These are phyloP conservation scores for Teunomyces tritomae DNA, from an alignment of 805 yeast species.

Conservation along the genomic window DNA sequence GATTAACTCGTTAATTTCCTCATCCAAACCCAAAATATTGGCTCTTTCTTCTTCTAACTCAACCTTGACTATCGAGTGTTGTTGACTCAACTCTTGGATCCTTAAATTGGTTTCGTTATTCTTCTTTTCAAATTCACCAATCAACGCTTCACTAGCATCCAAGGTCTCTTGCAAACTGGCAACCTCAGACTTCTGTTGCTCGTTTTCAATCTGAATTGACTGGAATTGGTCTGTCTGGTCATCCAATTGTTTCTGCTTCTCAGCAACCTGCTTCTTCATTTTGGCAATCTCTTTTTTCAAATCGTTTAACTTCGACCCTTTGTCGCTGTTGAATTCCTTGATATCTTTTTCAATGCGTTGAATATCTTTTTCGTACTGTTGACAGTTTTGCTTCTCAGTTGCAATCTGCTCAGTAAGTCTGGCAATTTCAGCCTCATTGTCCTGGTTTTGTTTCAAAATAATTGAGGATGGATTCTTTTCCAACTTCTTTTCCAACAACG, in stretches of 20 bases:
- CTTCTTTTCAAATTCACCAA: slow-evolving; percentile 23
- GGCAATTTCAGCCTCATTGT: slow-evolving; percentile 45
- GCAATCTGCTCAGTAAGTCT: slow-evolving; percentile 37
- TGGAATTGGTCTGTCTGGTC: slow-evolving; percentile 55
- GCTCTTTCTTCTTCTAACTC: slow-evolving; percentile 55
- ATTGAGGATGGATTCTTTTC: slow-evolving; percentile 55
- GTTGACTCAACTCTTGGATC: slow-evolving; percentile 20
- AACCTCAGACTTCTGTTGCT: slow-evolving; percentile 62
- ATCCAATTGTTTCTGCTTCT: slow-evolving; percentile 42
- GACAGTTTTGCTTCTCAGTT: slow-evolving; percentile 29
- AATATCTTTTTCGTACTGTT: slow-evolving; percentile 43
- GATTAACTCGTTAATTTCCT: slow-evolving; percentile 66
- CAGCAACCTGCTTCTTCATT: slow-evolving; percentile 31
- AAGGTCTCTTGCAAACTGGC: slow-evolving; percentile 42
- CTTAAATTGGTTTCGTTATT: slow-evolving; percentile 9
- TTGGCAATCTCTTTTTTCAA: slow-evolving; percentile 50
- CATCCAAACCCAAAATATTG: slow-evolving; percentile 65
- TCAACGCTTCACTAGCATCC: slow-evolving; percentile 28
- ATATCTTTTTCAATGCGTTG: slow-evolving; percentile 67
- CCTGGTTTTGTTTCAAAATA: slow-evolving; percentile 49
- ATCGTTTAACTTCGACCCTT: slow-evolving; percentile 74
- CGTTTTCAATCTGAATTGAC: slow-evolving; percentile 63
- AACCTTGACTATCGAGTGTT: slow-evolving; percentile 18
- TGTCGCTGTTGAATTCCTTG: slow-evolving; percentile 74
- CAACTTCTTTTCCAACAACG: slow-evolving; percentile 52